Evolutionary conservation across 208 protist genomes (phyloP).

Genomic region (Naegleria lovaniensis): DNA sequence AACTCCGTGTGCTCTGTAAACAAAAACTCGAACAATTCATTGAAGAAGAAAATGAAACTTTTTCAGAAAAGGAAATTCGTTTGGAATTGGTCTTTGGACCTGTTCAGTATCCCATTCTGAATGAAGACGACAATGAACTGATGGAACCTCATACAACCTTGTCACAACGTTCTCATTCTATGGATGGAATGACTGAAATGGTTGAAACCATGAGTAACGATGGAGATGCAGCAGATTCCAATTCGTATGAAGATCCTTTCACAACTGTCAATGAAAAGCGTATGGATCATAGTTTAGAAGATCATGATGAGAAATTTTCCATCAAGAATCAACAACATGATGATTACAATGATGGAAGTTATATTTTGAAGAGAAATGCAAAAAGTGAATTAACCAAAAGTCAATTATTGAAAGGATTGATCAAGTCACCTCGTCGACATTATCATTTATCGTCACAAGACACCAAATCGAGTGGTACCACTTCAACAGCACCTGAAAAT

Average conservation of each 20-base stretch:
- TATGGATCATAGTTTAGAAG: not conserved
- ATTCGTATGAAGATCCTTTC: too few species aligned
- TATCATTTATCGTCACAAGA: not conserved
- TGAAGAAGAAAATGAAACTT: not conserved
- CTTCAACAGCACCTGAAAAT: not conserved
- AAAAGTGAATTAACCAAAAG: not conserved
- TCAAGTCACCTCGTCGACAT: not conserved
- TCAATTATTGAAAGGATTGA: not conserved
- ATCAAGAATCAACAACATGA: not conserved
- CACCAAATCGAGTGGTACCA: not conserved
- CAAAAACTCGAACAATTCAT: not conserved
- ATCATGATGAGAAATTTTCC: not conserved
- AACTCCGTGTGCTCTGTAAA: not conserved
- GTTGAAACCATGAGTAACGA: too few species aligned
- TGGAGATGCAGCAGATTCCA: too few species aligned
- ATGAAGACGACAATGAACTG: not conserved
- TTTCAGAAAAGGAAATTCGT: not conserved
- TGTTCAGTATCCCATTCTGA: not conserved
- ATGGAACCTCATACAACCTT: too few species aligned
- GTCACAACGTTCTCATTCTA: too few species aligned
- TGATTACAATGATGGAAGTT: not conserved
- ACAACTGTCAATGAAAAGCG: too few species aligned
- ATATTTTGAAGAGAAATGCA: not conserved
- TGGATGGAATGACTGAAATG: too few species aligned
- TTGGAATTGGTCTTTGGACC: not conserved